Conservation (phyloP, 805 yeast genomes). For the Diddensiella santjacobensis region DNA sequence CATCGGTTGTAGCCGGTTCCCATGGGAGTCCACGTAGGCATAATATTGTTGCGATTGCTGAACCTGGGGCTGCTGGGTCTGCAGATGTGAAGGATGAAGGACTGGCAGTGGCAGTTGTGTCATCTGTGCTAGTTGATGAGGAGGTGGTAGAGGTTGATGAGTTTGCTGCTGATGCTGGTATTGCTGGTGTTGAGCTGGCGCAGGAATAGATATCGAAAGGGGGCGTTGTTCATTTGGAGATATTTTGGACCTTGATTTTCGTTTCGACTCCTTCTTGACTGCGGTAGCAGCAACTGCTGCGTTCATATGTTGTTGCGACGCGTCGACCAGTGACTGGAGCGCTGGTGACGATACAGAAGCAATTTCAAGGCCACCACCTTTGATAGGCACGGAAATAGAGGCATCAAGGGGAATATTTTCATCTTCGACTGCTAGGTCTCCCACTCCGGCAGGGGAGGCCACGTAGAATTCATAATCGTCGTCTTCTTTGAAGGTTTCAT, state of each 20-base stretch:
- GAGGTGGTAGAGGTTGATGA: not conserved
- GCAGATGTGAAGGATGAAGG: not conserved
- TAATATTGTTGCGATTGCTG: not conserved
- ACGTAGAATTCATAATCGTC: slow-evolving; percentile 1
- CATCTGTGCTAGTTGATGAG: not conserved
- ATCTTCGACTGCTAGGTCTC: not conserved
- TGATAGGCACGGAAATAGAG: too few species aligned
- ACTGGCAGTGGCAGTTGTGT: not conserved
- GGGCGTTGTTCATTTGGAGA: not conserved
- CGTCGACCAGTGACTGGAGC: too few species aligned
- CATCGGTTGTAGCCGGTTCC: not conserved
- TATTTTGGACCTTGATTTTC: not conserved
- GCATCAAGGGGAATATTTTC: too few species aligned
- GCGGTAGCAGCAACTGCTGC: too few species aligned
- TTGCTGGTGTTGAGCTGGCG: slow-evolving; percentile 13
- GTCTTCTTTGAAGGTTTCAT: slow-evolving; percentile 13
- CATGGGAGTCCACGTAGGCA: slow-evolving; percentile 1
- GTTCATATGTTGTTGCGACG: too few species aligned
- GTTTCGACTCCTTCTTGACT: not conserved
- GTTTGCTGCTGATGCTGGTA: slow-evolving; percentile 8
- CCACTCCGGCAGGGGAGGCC: not conserved
- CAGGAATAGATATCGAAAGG: not conserved
- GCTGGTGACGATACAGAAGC: too few species aligned
- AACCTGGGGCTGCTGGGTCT: slow-evolving; percentile 1
- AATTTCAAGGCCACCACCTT: too few species aligned